Base-by-base conservation (phyloP, 768 basidiomycete species). In the Russula sp. region DNA sequence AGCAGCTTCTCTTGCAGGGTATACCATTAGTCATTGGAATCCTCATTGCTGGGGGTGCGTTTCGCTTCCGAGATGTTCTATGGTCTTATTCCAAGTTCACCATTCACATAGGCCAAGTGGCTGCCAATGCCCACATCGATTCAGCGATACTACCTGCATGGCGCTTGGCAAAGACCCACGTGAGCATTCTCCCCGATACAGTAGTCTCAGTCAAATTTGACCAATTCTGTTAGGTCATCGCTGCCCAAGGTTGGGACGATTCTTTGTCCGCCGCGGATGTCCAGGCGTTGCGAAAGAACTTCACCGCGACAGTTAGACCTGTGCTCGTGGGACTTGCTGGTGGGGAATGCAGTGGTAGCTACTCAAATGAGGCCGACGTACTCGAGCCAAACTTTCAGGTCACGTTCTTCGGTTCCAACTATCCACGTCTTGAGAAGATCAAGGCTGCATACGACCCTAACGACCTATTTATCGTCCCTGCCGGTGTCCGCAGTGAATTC, bases 161-260 rank as follows among this genome's bases (percentile, higher is more conserved):
- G 78, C 66, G 77, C 59, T 72, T 69, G 2, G 77, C 78, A 0
- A 77, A 78, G 67, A 72, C 28, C 73, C 77, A 76, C 56, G 77
- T 77, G 55, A 50, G 75, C 67, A 14, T 54, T 9, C 6, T 36
- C 24, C 16, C n/a, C 4, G n/a, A 22, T 2, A 13, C 11, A 13
- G 34, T 36, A 10, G 9, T 13, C 28, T 0, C 36, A 26, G 14
- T 32, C 1, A 14, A 7, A 10, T 20, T 52, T 48, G 34, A 59
- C 30, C 4, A 14, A n/a, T n/a, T 36, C 11, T 20, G 8, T 9
- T 54, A 64, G 63, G 4, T 66, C 2, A 44, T 66, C 7, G 56
- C 61, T 3, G 44, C 22, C 38, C 28, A 51, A 44, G 3, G 0
- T 22, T 64, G 64, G 64, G 26, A 56, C 32, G n/a, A 51, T 30